Base-by-base conservation (phyloP, 441 rosid species). In the Erodium texanum region DNA sequence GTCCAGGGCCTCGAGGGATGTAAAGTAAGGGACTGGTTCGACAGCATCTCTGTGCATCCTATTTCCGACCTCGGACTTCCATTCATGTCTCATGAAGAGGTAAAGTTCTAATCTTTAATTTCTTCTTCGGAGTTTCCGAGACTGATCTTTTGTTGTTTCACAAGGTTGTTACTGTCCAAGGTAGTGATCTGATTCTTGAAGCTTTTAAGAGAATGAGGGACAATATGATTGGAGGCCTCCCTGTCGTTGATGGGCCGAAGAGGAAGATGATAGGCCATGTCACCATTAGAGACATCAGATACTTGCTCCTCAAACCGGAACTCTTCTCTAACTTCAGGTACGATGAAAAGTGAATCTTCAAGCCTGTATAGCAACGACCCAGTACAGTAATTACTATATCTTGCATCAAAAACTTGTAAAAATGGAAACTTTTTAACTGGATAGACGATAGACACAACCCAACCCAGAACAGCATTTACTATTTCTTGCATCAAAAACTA, bases 11-110 rank as follows among this genome's bases (percentile, higher is more conserved):
- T 88, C 14, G 87, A 93, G 74, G 82, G 85, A 16, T 90, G 96
- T 79, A 81, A 74, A 72, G 97, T 97, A 14, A 86, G 93, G 81
- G 97, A 88, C 76, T 93, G 97, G 97, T 93, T 93, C 27, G 97
- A 93, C 71, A 79, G 81, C 68, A 87, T 90, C 41, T 78, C 96
- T 0, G 70, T 86, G 62, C 75, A 69, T 6, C 81, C 87, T 22
- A 84, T 93, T 62, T 75, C 88, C 22, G 89, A 90, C 77, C 77
- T 89, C 1, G 98, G 98, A 65, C 89, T 93, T 58, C 98, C 96
- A 63, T 87, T 93, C 70, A 84, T 88, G 87, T 80, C 89, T 23
- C 29, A 87, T 0, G 66, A 81, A 12, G 79, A 88, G 87, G 97
- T 87, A 43, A 43, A 4, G 6, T 10, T 34, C 38, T 10, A 34